Evolutionary conservation across 2,329 filamentous ascomycete species (phyloP).

Genomic region (Fusarium setosum): DNA sequence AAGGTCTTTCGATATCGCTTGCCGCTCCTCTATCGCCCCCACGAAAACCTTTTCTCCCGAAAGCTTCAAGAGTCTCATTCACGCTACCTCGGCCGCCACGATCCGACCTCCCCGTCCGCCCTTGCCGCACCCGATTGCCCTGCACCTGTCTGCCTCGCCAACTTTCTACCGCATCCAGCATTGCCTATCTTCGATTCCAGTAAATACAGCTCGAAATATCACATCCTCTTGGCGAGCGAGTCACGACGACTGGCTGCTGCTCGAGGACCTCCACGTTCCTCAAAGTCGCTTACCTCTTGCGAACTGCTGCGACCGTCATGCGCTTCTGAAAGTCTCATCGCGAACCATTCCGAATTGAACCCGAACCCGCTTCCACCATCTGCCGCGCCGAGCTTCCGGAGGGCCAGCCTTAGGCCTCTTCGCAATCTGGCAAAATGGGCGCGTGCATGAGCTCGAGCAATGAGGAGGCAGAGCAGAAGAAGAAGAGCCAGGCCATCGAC

Average conservation of each 20-base stretch:
- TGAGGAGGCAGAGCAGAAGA: conserved; percentile 92
- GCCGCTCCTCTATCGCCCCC: conserved; percentile 4
- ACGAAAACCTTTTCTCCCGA: not conserved
- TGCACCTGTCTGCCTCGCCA: conserved; percentile 31
- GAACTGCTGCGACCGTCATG: conserved; percentile 38
- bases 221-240: not conserved
- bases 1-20: conserved; percentile 10
- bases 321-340: conserved; percentile 36
- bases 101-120: conserved; percentile 31
- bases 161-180: conserved; percentile 27
- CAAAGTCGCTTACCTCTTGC: conserved; percentile 24
- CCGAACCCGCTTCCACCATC: conserved; percentile 8
- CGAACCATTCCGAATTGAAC: conserved; percentile 29
- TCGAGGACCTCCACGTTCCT: conserved; percentile 11
- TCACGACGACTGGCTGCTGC: not conserved
- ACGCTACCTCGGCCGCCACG: conserved; percentile 23
- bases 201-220: conserved; percentile 6
- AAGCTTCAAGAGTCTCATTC: conserved; percentile 9
- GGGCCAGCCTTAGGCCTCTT: conserved; percentile 26
- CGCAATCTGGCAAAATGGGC: conserved; percentile 75
- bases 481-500: conserved; percentile 96
- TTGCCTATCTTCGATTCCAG: conserved; percentile 6
- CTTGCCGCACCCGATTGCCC: conserved; percentile 29
- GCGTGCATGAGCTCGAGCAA: conserved; percentile 90
- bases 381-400: conserved; percentile 11